Evolutionary conservation across 2,329 filamentous ascomycete species (phyloP).

Genomic region (Eutypa lata): DNA sequence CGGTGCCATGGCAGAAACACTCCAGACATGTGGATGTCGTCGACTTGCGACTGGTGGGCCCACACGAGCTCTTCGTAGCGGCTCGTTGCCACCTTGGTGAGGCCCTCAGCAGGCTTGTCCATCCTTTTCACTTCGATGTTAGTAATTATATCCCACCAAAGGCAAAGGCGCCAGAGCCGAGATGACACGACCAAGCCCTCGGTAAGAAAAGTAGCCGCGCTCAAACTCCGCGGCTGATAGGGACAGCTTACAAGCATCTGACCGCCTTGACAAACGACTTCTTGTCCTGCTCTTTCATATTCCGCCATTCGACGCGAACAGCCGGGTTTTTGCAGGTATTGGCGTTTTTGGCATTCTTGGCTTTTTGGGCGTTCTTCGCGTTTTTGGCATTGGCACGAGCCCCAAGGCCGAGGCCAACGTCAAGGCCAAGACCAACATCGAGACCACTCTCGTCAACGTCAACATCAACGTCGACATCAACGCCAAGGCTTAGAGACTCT

Average conservation of each 20-base stretch:
- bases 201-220: not conserved
- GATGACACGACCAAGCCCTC: not conserved
- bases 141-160: not conserved
- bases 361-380: no score
- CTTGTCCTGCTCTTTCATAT: constrained; percentile 27
- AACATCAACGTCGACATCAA: not conserved
- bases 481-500: not conserved
- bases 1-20: constrained; percentile 32
- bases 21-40: constrained; percentile 30
- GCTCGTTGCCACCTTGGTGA: constrained; percentile 22
- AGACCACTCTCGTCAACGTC: no score
- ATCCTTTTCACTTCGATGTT: constrained; percentile 2
- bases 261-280: constrained; percentile 25
- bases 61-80: constrained; percentile 31
- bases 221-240: not conserved
- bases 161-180: not conserved
- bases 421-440: no score
- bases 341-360: no score
- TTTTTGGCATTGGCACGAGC: no score
- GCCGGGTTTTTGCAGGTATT: constrained; percentile 21
- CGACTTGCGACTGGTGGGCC: constrained; percentile 28
- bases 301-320: constrained; percentile 29
- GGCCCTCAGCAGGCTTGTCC: constrained; percentile 22
- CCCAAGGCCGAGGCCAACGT: no score
- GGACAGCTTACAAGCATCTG: constrained; percentile 20